phyloP scores from a whole-genome alignment of 345 rosid genomes.

The Melaleuca alternifolia region DNA sequence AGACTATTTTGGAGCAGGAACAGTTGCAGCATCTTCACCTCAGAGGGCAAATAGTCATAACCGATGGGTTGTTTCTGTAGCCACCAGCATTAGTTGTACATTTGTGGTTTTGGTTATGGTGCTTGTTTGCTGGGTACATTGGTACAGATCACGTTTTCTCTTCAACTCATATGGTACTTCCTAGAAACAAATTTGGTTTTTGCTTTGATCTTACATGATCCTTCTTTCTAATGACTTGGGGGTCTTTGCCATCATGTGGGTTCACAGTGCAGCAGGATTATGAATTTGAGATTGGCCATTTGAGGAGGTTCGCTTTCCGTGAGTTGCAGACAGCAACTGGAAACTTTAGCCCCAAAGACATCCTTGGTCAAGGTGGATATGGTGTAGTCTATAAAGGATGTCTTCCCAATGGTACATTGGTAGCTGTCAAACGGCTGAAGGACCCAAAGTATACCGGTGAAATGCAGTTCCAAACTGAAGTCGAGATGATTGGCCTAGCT shows the following conservation, averaged over 20 bases:
- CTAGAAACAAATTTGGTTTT: neutral
- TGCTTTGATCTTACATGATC: neutral
- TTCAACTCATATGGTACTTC: slow-evolving; percentile 51
- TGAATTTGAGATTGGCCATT: slow-evolving; percentile 73
- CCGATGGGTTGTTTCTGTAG: slow-evolving; percentile 57
- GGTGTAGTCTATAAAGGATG: slow-evolving; percentile 95
- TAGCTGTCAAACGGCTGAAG: slow-evolving; percentile 87
- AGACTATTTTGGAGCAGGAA: slow-evolving; percentile 19
- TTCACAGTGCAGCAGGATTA: slow-evolving; percentile 79
- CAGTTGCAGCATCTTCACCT: slow-evolving; percentile 14
- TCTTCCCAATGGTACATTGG: slow-evolving; percentile 58
- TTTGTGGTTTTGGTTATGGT: slow-evolving; percentile 58
- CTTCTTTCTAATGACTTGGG: neutral
- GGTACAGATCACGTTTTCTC: slow-evolving; percentile 63
- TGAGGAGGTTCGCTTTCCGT: slow-evolving; percentile 76
- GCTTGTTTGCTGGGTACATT: slow-evolving; percentile 66
- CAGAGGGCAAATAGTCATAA: slow-evolving; percentile 23
- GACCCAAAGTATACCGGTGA: slow-evolving; percentile 90
- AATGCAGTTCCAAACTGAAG: slow-evolving; percentile 95
- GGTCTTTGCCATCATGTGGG: neutral
- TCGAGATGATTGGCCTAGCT: slow-evolving; percentile 95
- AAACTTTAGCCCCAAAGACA: slow-evolving; percentile 67
- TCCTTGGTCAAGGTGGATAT: slow-evolving; percentile 88
- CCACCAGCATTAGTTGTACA: slow-evolving; percentile 50
- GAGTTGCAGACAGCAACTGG: slow-evolving; percentile 74